Conservation (phyloP, 805 yeast genomes). For the Lipomyces chichibuensis region DNA sequence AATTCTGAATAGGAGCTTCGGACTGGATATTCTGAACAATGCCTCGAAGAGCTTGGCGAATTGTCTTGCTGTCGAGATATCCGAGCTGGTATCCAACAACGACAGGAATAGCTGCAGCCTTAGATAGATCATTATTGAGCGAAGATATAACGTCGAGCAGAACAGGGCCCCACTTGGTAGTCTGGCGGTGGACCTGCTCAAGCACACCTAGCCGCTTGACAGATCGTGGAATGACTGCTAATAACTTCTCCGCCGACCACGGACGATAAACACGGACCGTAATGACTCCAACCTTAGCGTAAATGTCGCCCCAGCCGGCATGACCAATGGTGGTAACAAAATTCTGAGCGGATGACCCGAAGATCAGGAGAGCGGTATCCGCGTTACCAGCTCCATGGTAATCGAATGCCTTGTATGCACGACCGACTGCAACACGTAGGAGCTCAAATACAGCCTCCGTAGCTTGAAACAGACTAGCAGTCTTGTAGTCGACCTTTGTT, state of each 20-base stretch:
- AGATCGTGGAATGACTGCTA: slow-evolving; percentile 56
- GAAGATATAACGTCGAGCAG: slow-evolving; percentile 71
- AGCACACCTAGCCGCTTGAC: slow-evolving; percentile 62
- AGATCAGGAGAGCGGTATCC: slow-evolving; percentile 58
- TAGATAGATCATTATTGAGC: slow-evolving; percentile 46
- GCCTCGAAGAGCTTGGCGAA: slow-evolving; percentile 50
- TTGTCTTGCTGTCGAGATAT: slow-evolving; percentile 48
- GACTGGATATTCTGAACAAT: slow-evolving; percentile 58
- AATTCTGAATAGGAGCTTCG: slow-evolving; percentile 62
- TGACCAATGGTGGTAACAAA: slow-evolving; percentile 49
- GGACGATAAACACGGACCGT: slow-evolving; percentile 73
- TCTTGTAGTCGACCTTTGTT: slow-evolving; percentile 4
- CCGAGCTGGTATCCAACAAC: slow-evolving; percentile 63
- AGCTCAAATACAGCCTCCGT: slow-evolving; percentile 38
- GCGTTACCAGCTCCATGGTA: slow-evolving; percentile 50
- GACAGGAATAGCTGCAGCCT: slow-evolving; percentile 39
- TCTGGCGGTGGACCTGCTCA: slow-evolving; percentile 59
- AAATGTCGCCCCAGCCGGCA: slow-evolving; percentile 39
- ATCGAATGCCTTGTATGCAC: slow-evolving; percentile 49
- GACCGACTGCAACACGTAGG: slow-evolving; percentile 45
- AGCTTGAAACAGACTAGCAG: slow-evolving; percentile 17
- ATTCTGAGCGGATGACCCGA: slow-evolving; percentile 60
- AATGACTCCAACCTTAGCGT: slow-evolving; percentile 53
- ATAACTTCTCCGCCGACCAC: slow-evolving; percentile 59
- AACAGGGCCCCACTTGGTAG: slow-evolving; percentile 65